A percentile compares a stretch with the other conserved stretches of the same genome.
Evolutionary conservation across 2,329 filamentous ascomycete genomes (phyloP).

Genomic region (Leptographium wingfieldii): DNA sequence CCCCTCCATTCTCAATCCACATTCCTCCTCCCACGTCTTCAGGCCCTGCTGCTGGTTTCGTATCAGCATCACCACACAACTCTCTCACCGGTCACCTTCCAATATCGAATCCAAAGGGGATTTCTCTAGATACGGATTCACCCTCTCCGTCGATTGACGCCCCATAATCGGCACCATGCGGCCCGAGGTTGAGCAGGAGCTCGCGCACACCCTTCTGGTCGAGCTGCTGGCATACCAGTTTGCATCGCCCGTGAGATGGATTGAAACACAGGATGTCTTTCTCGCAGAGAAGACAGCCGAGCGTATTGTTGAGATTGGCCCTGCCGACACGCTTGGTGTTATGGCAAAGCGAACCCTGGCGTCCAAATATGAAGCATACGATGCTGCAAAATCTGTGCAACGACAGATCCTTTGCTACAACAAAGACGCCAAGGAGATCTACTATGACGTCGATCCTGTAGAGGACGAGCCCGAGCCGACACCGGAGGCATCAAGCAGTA

Average conservation of each 20-base stretch:
- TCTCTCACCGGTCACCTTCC: neutral
- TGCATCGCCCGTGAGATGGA: constrained; percentile 97
- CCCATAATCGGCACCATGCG: constrained; percentile 50
- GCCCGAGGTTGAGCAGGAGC: constrained; percentile 98
- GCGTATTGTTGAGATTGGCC: constrained; percentile 94
- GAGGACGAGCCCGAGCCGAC: constrained; percentile 70
- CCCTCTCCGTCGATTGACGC: neutral
- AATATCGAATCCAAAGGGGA: neutral
- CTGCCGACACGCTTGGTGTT: constrained; percentile 88
- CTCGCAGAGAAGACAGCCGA: constrained; percentile 92
- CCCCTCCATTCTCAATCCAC: neutral
- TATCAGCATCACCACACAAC: neutral
- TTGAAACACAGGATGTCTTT: constrained; percentile 99
- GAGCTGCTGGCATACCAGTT: constrained; percentile 99
- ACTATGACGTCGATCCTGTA: constrained; percentile 93
- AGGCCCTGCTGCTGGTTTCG: neutral
- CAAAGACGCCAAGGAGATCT: constrained; percentile 98
- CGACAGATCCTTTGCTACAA: constrained; percentile 98
- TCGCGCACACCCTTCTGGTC: constrained; percentile 93
- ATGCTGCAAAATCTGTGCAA: constrained; percentile 91
- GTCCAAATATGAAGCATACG: constrained; percentile 97
- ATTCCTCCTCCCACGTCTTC: neutral
- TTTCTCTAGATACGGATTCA: neutral
- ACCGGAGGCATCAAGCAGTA: constrained; percentile 22
- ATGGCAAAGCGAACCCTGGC: constrained; percentile 96